Evolutionary conservation across 352 stramenopile species (phyloP).

Genomic region (Globisporangium nunn): DNA sequence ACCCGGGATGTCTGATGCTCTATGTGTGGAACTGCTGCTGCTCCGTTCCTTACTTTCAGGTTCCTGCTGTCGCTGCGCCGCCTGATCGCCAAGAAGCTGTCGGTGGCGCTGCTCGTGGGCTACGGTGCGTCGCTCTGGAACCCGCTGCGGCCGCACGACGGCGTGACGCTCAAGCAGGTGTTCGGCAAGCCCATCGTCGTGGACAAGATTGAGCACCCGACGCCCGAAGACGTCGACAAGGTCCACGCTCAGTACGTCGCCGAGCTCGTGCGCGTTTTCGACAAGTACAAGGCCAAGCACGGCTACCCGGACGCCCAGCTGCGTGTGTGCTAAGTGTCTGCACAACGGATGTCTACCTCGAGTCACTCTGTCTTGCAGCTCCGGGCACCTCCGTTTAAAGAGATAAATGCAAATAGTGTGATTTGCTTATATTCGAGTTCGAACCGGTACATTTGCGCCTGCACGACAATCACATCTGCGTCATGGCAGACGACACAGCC

Average conservation of each 20-base stretch:
- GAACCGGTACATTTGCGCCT: not conserved
- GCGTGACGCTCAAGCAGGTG: constrained; percentile 57
- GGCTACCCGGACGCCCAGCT: constrained; percentile 51
- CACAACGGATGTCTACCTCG: too few species aligned
- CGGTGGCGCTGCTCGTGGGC: constrained; percentile 49
- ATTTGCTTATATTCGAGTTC: not conserved
- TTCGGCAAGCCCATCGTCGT: constrained; percentile 68
- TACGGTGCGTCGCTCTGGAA: constrained; percentile 52
- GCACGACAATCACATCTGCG: not conserved
- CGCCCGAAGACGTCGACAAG: constrained; percentile 52
- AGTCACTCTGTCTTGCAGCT: too few species aligned
- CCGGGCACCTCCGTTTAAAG: too few species aligned
- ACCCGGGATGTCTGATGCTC: not conserved
- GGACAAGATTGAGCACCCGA: constrained; percentile 51
- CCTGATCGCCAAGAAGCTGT: constrained; percentile 60
- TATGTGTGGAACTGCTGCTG: constrained; percentile 2
- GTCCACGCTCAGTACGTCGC: constrained; percentile 58
- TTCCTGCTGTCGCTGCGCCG: constrained; percentile 64
- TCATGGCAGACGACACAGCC: constrained; percentile 21
- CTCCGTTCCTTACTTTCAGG: too few species aligned
- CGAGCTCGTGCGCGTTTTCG: constrained; percentile 71
- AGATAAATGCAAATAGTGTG: not conserved
- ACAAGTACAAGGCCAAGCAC: constrained; percentile 81
- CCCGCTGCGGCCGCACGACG: constrained; percentile 50
- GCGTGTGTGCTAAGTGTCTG: constrained; percentile 49